These are phyloP conservation scores for Nasturtium officinale DNA, from an alignment of 345 rosid genomes.

Conservation along the genomic window DNA sequence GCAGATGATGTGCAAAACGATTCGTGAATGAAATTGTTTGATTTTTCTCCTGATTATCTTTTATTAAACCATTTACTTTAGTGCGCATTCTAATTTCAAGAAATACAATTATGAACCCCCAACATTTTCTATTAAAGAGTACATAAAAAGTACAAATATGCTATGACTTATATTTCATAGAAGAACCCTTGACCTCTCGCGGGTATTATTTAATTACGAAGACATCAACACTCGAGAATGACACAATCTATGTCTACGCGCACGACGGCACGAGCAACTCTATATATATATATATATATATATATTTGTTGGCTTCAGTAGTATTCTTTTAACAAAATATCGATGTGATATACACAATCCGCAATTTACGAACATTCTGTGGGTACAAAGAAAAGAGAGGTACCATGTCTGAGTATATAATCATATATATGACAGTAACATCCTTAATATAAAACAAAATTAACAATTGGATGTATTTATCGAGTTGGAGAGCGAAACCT, in stretches of 20 bases:
- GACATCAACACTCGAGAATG: constrained; percentile 31
- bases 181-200: constrained; percentile 25
- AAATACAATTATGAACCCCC: constrained; percentile 13
- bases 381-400: constrained; percentile 11
- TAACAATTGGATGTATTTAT: constrained; percentile 7
- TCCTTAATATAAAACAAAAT: background rate
- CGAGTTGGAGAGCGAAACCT: constrained; percentile 9
- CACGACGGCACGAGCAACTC: constrained; percentile 36
- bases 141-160: constrained; percentile 39
- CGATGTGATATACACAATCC: no score
- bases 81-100: constrained; percentile 37
- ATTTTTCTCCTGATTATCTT: background rate
- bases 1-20: constrained; percentile 18
- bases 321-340: background rate
- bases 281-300: constrained; percentile 32
- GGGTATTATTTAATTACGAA: constrained; percentile 16
- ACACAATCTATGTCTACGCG: constrained; percentile 40
- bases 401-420: background rate
- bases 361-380: background rate
- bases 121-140: constrained; percentile 30
- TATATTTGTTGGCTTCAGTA: constrained; percentile 18
- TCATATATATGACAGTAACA: background rate
- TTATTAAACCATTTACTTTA: background rate
- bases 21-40: constrained; percentile 19
- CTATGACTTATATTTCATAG: constrained; percentile 18